phyloP scores from a whole-genome alignment of 208 protist species.

The Leptomonas seymouri region DNA sequence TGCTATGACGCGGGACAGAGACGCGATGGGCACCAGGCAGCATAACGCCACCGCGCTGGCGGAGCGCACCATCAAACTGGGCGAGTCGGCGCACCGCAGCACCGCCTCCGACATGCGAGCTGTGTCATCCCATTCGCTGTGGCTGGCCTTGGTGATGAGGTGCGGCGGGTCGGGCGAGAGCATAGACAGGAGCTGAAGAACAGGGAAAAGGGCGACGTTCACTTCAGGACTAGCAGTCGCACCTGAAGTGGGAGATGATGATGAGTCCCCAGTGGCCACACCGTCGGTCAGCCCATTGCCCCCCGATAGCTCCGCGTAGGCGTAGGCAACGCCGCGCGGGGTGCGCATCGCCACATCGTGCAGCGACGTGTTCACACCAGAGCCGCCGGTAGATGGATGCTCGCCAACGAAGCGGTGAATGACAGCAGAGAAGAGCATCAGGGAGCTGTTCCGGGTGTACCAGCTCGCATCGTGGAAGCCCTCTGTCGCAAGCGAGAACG shows the following conservation, averaged over 20 bases:
- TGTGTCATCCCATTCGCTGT: slow-evolving; percentile 32
- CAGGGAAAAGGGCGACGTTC: slow-evolving; percentile 78
- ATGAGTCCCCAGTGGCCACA: background rate
- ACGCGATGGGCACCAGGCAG: slow-evolving; percentile 65
- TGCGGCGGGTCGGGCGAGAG: slow-evolving; percentile 80
- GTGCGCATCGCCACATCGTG: slow-evolving; percentile 74
- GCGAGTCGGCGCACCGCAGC: slow-evolving; percentile 46
- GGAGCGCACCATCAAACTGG: slow-evolving; percentile 81
- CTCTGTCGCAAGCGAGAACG: slow-evolving; percentile 75
- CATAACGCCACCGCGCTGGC: slow-evolving; percentile 76
- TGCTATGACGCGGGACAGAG: slow-evolving; percentile 9
- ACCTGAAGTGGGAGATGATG: background rate
- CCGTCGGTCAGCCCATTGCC: slow-evolving; percentile 15
- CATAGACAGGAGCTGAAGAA: slow-evolving; percentile 92
- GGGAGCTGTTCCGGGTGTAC: slow-evolving; percentile 90
- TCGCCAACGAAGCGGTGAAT: slow-evolving; percentile 92
- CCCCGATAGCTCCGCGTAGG: slow-evolving; percentile 45
- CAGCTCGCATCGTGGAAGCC: slow-evolving; percentile 86
- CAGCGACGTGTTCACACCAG: slow-evolving; percentile 82
- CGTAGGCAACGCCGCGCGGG: slow-evolving; percentile 67
- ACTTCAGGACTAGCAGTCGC: slow-evolving; percentile 12
- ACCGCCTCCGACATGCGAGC: slow-evolving; percentile 63
- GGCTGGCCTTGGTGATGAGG: slow-evolving; percentile 22
- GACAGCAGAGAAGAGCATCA: slow-evolving; percentile 92
- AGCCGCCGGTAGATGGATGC: slow-evolving; percentile 74